phyloP scores from a whole-genome alignment of 495 filamentous ascomycete species.

The Elasticomyces elasticus region DNA sequence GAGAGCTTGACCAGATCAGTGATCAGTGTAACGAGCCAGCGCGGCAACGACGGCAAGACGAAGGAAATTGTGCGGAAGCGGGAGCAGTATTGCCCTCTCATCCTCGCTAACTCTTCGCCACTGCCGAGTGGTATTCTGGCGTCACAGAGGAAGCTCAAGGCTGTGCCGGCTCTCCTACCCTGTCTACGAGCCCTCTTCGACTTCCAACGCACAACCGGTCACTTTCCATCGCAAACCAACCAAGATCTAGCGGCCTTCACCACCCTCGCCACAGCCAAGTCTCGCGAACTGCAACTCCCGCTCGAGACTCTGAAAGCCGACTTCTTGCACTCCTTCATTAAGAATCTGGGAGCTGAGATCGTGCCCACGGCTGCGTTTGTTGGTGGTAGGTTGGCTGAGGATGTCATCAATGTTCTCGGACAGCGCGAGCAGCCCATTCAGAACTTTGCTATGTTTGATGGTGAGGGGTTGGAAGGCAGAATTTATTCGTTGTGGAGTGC shows the following conservation, averaged over 20 bases:
- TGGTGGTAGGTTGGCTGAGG: slow-evolving; percentile 83
- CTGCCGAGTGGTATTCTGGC: slow-evolving; percentile 60
- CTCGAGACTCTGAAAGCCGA: slow-evolving; percentile 62
- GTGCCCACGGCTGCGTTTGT: slow-evolving; percentile 82
- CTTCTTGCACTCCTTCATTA: slow-evolving; percentile 71
- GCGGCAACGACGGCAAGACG: slow-evolving; percentile 56
- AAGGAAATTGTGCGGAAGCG: slow-evolving; percentile 87
- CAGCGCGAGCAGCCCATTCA: slow-evolving; percentile 86
- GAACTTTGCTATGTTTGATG: slow-evolving; percentile 89
- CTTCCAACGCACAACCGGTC: slow-evolving; percentile 48
- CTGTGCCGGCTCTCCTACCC: slow-evolving; percentile 69
- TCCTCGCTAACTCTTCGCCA: slow-evolving; percentile 64
- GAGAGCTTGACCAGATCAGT: slow-evolving; percentile 74
- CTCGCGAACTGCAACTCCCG: slow-evolving; percentile 67
- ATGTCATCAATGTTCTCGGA: slow-evolving; percentile 92
- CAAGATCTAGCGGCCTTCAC: slow-evolving; percentile 54
- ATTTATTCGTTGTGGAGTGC: slow-evolving; percentile 55
- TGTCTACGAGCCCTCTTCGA: slow-evolving; percentile 80
- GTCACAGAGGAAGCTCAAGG: slow-evolving; percentile 54
- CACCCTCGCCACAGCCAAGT: slow-evolving; percentile 59
- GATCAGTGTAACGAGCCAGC: slow-evolving; percentile 58
- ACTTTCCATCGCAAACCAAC: slow-evolving; percentile 42
- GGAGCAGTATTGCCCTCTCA: slow-evolving; percentile 74
- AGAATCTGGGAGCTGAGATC: slow-evolving; percentile 71
- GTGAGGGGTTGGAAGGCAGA: slow-evolving; percentile 61